Conservation (phyloP, 2,329 filamentous ascomycete species). For the Calonectria leucothoes region DNA sequence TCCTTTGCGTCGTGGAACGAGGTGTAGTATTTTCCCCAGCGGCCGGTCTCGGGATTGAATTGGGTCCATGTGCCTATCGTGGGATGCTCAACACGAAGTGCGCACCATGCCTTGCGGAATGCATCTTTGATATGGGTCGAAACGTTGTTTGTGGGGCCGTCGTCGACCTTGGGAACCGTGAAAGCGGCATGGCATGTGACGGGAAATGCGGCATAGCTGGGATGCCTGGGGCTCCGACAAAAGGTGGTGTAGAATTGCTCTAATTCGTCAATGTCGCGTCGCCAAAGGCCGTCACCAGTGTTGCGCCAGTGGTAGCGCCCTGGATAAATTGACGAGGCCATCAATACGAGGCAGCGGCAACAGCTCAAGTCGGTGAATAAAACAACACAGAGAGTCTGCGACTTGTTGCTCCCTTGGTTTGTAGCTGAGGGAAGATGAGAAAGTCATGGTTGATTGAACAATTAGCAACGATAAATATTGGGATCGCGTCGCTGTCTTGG, state of each 20-base stretch:
- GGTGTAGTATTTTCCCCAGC: neutral
- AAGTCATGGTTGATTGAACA: too few relatives aligned
- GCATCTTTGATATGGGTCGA: neutral
- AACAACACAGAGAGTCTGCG: too few relatives aligned
- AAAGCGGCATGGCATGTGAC: constrained; percentile 5
- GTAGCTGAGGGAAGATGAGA: too few relatives aligned
- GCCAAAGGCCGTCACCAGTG: neutral
- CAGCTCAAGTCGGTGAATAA: too few relatives aligned
- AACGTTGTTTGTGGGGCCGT: neutral
- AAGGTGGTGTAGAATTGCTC: constrained; percentile 9
- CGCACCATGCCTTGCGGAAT: neutral
- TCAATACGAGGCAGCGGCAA: neutral
- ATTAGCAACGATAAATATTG: too few relatives aligned
- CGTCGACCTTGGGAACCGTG: neutral
- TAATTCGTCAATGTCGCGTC: constrained; percentile 7
- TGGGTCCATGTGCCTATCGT: neutral
- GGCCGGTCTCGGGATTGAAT: neutral
- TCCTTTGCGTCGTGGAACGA: neutral
- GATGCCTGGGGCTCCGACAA: neutral
- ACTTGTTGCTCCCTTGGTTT: too few relatives aligned
- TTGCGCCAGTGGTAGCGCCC: neutral
- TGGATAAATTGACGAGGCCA: neutral
- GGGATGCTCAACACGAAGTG: neutral
- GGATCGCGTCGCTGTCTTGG: neutral
- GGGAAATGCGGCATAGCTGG: neutral